A percentile compares a stretch with the other conserved stretches of the same genome.
Evolutionary conservation across 1,284 basidiomycete genomes (phyloP).

Genomic region (Agaricales sp.): DNA sequence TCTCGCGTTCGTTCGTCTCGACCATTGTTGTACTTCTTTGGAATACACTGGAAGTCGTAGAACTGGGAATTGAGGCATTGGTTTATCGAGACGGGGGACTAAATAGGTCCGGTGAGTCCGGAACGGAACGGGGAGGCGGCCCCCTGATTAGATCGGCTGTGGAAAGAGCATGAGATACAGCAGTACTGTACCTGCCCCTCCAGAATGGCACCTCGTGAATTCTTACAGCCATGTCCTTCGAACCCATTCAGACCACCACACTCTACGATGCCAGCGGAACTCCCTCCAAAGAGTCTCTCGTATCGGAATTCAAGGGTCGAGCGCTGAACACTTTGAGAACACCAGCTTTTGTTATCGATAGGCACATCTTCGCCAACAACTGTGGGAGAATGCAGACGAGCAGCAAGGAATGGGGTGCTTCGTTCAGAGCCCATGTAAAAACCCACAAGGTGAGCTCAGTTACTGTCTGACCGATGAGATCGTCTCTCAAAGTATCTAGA

Average conservation of each 20-base stretch:
- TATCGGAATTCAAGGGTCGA: constrained; percentile 51
- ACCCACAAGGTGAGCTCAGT: constrained; percentile 54
- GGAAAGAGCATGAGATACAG: too few relatives aligned
- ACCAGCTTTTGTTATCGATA: constrained; percentile 72
- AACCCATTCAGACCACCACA: constrained; percentile 35
- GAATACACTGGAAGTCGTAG: too few relatives aligned
- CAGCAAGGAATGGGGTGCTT: constrained; percentile 52
- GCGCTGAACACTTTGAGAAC: constrained; percentile 54
- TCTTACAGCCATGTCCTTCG: neutral
- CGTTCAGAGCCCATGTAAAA: constrained; percentile 77
- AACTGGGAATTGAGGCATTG: too few relatives aligned
- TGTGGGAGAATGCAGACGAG: constrained; percentile 63
- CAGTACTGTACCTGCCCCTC: too few relatives aligned
- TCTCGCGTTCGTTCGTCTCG: neutral
- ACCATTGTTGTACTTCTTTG: too few relatives aligned
- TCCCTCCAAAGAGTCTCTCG: constrained; percentile 45
- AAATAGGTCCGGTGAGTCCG: neutral
- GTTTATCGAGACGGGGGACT: too few relatives aligned
- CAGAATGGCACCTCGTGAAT: too few relatives aligned
- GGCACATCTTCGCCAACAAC: constrained; percentile 57
- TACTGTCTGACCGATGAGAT: constrained; percentile 8
- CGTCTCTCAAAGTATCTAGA: too few relatives aligned
- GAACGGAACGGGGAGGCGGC: neutral
- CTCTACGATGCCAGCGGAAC: constrained; percentile 30
- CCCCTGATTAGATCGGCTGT: too few relatives aligned